Percentiles rank a stretch among this genome's conserved stretches.
Evolutionary conservation across 1,284 basidiomycete genomes (phyloP).

Genomic region (Cutaneotrichosporon mucoides): DNA sequence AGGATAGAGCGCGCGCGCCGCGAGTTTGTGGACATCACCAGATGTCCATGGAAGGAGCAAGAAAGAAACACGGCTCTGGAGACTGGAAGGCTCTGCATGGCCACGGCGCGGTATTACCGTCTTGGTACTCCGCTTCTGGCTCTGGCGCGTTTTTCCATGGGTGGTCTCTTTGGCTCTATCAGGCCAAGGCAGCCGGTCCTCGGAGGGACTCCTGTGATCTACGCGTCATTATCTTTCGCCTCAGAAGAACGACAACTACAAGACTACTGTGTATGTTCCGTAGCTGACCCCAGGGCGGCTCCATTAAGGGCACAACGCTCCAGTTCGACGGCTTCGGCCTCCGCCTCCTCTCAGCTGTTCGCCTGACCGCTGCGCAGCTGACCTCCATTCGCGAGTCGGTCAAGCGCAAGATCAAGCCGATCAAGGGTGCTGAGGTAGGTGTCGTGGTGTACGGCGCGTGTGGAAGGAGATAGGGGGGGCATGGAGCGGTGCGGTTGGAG

Average conservation of each 20-base stretch:
- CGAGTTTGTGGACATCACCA: no score
- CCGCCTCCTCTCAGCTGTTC: slow-evolving; percentile 74
- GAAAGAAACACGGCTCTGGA: no score
- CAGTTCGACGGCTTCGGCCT: slow-evolving; percentile 84
- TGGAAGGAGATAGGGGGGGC: neutral
- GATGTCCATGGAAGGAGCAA: no score
- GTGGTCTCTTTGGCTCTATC: neutral
- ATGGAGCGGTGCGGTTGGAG: neutral
- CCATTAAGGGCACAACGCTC: slow-evolving; percentile 87
- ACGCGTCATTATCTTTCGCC: no score
- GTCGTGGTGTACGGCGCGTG: neutral
- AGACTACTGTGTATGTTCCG: neutral
- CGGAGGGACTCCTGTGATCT: no score
- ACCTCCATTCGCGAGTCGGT: slow-evolving; percentile 81
- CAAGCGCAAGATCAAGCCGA: slow-evolving; percentile 81
- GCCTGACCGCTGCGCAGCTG: slow-evolving; percentile 89
- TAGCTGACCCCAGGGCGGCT: slow-evolving; percentile 62
- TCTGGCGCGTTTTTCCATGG: no score
- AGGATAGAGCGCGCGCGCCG: no score
- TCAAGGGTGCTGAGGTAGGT: slow-evolving; percentile 73
- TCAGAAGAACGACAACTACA: no score
- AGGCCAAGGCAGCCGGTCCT: no score
- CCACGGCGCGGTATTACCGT: no score
- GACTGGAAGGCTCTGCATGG: no score
- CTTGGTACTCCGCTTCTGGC: no score